These are phyloP conservation scores for Cyberlindnera euphorbiiphila DNA, from an alignment of 805 yeast species.

Conservation along the genomic window DNA sequence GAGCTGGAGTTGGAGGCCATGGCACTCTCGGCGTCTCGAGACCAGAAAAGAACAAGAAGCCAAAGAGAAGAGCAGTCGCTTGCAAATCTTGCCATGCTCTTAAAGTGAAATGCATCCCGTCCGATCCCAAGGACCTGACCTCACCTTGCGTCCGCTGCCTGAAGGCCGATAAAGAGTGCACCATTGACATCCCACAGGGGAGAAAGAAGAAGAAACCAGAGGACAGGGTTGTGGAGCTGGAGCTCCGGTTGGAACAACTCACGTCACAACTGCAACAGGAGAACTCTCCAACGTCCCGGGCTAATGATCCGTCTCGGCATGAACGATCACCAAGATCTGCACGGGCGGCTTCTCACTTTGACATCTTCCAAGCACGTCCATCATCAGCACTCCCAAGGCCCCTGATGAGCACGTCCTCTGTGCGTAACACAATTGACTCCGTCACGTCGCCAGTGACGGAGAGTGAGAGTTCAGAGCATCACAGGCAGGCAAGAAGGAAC, in stretches of 20 bases:
- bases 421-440: not conserved
- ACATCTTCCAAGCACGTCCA: conserved; percentile 3
- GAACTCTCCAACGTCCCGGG: conserved; percentile 7
- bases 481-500: conserved; percentile 27
- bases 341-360: not conserved
- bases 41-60: conserved; percentile 8
- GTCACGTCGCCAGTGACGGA: conserved; percentile 4
- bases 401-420: conserved; percentile 9
- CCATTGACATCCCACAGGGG: conserved; percentile 58
- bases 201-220: conserved; percentile 41
- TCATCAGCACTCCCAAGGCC: conserved; percentile 1
- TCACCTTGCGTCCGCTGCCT: conserved; percentile 75
- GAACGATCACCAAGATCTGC: not conserved
- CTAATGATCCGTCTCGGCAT: conserved; percentile 9
- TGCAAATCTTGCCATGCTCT: conserved; percentile 76
- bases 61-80: conserved; percentile 42
- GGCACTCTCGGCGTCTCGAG: too few species aligned
- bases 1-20: too few species aligned
- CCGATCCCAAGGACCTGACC: conserved; percentile 49
- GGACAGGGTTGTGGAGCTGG: conserved; percentile 31
- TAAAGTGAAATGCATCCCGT: conserved; percentile 81
- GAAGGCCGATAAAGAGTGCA: conserved; percentile 60
- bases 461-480: conserved; percentile 6
- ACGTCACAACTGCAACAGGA: conserved; percentile 18
- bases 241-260: conserved; percentile 27